phyloP scores from a whole-genome alignment of 2,329 filamentous ascomycete species.

The Uncinocarpus reesii region DNA sequence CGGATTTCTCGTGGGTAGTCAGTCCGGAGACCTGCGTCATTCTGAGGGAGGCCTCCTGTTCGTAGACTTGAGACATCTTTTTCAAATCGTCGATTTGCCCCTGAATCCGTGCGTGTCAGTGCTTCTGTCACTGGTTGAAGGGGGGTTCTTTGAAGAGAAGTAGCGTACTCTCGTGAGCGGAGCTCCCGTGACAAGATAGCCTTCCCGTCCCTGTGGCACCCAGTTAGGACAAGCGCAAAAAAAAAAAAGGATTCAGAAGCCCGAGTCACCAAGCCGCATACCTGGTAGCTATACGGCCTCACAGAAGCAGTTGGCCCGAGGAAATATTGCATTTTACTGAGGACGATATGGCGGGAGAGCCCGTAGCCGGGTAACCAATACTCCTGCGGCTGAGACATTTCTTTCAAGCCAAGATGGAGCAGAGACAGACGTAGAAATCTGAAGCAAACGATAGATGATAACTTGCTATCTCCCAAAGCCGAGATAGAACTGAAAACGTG shows the following conservation, averaged over 20 bases:
- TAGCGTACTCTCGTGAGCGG: constrained; percentile 37
- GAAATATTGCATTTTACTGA: constrained; percentile 41
- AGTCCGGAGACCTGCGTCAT: constrained; percentile 20
- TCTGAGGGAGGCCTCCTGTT: constrained; percentile 34
- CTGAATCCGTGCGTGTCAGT: constrained; percentile 23
- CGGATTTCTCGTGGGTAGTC: constrained; percentile 17
- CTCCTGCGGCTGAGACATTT: constrained; percentile 33
- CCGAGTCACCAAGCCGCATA: constrained; percentile 21
- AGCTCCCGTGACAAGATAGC: constrained; percentile 39
- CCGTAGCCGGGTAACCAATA: constrained; percentile 42
- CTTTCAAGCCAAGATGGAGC: constrained; percentile 3
- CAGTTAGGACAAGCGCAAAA: constrained; percentile 13
- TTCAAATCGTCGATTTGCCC: constrained; percentile 43
- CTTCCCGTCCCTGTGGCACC: too few species aligned
- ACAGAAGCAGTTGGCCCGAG: constrained; percentile 40
- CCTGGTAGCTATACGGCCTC: constrained; percentile 41
- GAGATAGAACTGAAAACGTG: constrained; percentile 2
- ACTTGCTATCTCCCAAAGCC: constrained; percentile 10
- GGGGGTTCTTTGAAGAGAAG: constrained; percentile 9
- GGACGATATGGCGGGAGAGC: constrained; percentile 41
- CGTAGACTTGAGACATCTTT: constrained; percentile 39
- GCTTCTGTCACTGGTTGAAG: constrained; percentile 2
- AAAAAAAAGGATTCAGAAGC: not conserved
- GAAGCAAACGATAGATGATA: not conserved
- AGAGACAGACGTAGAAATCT: constrained; percentile 11